phyloP scores from a whole-genome alignment of 1,139 yeast species.

The Blastobotrys indianensis region DNA sequence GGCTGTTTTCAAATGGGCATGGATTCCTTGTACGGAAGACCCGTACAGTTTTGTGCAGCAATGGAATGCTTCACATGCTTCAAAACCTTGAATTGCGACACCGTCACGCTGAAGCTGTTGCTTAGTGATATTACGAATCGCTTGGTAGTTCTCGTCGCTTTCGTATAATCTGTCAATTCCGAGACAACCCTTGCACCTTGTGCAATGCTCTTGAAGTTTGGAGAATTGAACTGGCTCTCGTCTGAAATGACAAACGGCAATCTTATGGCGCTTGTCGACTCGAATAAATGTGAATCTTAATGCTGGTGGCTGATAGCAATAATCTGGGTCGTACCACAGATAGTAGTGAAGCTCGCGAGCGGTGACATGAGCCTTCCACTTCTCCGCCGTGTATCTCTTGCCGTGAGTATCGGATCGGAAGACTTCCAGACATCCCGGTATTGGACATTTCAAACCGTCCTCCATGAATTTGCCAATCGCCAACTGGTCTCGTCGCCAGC shows the following conservation, averaged over 20 bases:
- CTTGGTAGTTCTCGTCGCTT: slow-evolving; percentile 5
- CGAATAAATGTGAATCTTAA: slow-evolving; percentile 8
- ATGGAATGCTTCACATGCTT: slow-evolving; percentile 11
- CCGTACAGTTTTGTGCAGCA: slow-evolving; percentile 11
- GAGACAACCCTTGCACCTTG: slow-evolving; percentile 9
- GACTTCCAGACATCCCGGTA: slow-evolving; percentile 9
- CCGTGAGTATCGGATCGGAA: slow-evolving; percentile 9
- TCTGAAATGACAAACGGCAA: slow-evolving; percentile 11
- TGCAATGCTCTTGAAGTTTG: slow-evolving; percentile 9
- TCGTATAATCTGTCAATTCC: slow-evolving; percentile 5
- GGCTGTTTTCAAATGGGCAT: slow-evolving; percentile 9
- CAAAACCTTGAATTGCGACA: slow-evolving; percentile 12
- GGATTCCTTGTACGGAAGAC: slow-evolving; percentile 9
- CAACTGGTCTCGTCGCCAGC: slow-evolving; percentile 9
- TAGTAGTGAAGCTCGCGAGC: slow-evolving; percentile 8
- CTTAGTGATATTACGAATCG: slow-evolving; percentile 8
- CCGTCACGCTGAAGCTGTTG: slow-evolving; percentile 11
- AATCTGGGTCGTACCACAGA: slow-evolving; percentile 9
- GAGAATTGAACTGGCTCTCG: slow-evolving; percentile 11
- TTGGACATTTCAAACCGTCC: slow-evolving; percentile 10
- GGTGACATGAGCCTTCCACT: slow-evolving; percentile 12
- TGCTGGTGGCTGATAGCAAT: slow-evolving; percentile 10
- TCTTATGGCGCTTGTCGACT: slow-evolving; percentile 10
- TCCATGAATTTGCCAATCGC: slow-evolving; percentile 6
- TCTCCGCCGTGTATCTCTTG: slow-evolving; percentile 6